These are phyloP conservation scores for Dissophora globulifera DNA, from an alignment of 192 early-diverging fungal genomes.

Conservation along the genomic window DNA sequence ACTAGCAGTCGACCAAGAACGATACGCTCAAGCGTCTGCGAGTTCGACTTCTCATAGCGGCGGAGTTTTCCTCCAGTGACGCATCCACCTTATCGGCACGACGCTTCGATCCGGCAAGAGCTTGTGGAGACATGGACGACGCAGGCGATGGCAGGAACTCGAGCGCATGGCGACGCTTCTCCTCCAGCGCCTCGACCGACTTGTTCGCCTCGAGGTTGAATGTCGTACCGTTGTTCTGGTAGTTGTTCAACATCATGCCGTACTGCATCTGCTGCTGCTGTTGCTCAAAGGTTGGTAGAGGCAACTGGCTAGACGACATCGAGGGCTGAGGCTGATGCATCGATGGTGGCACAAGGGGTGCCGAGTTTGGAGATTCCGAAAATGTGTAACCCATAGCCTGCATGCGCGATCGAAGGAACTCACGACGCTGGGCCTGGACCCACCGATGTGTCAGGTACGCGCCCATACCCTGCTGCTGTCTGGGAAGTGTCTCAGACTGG, in stretches of 20 bases:
- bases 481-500: conserved; percentile 24
- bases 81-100: conserved; percentile 19
- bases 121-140: conserved; percentile 24
- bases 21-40: conserved; percentile 48
- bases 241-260: conserved; percentile 25
- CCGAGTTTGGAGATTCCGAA: neutral
- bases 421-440: conserved; percentile 49
- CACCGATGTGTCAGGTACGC: conserved; percentile 40
- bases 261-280: conserved; percentile 25
- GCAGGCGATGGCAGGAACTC: conserved; percentile 36
- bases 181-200: neutral
- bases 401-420: conserved; percentile 42
- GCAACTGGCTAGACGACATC: neutral
- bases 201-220: conserved; percentile 5
- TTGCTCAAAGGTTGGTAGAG: conserved; percentile 6
- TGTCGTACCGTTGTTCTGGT: conserved; percentile 38
- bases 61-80: conserved; percentile 1
- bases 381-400: conserved; percentile 30
- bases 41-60: conserved; percentile 22
- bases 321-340: neutral
- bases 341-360: neutral
- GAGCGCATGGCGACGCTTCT: no score
- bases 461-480: conserved; percentile 52
- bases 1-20: conserved; percentile 45
- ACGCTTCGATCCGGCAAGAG: conserved; percentile 37